A percentile compares a stretch with the other conserved stretches of the same genome.
Evolutionary conservation across 345 rosid species (phyloP).

Genomic region (Gossypium thurberi): DNA sequence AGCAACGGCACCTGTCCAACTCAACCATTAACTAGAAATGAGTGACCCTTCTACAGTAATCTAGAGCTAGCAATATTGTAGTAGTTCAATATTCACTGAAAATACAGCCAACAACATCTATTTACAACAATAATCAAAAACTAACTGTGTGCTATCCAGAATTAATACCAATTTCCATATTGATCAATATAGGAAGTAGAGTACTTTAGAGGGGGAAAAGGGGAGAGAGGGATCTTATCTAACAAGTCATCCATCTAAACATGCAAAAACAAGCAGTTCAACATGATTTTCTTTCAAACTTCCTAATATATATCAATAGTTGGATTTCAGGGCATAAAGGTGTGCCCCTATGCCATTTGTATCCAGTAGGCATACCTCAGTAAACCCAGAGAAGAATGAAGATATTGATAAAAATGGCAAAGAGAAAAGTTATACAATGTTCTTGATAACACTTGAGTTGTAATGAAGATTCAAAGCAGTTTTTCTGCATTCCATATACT

Average conservation of each 20-base stretch:
- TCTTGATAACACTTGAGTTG: background rate
- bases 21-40: constrained; percentile 13
- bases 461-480: background rate
- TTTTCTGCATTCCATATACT: background rate
- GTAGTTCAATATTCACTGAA: background rate
- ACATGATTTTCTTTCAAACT: background rate
- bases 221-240: background rate
- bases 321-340: background rate
- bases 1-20: constrained; percentile 57
- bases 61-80: background rate
- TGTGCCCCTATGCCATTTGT: background rate
- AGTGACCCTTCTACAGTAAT: constrained; percentile 7
- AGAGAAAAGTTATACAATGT: background rate
- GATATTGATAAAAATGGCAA: background rate
- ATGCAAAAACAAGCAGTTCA: background rate
- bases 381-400: background rate
- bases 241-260: background rate
- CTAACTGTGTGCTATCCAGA: no score
- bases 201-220: no score
- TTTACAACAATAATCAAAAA: background rate
- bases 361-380: background rate
- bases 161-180: background rate
- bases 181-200: no score
- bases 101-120: background rate
- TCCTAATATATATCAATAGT: background rate